Base-by-base conservation (phyloP, 371 early-diverging fungal genomes). In the Haplosporangium sp. region DNA sequence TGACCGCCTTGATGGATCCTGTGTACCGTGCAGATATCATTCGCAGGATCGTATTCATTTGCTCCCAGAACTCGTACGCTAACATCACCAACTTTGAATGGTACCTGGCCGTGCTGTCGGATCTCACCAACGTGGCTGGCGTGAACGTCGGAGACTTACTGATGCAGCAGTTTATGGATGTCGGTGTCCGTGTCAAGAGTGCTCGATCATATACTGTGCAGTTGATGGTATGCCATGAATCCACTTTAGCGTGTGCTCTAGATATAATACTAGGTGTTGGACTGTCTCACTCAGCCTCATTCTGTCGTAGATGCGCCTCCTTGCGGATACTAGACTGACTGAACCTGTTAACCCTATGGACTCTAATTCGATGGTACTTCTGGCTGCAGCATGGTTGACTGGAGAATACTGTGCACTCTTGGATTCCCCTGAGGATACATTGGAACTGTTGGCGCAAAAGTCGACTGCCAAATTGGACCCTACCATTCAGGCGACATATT, bases 21-120 rank as follows among this genome's bases (percentile, higher is more conserved):
- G 81, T 82, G 5, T 96, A 98, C 83, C 91, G 96, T 21, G 82
- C 85, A 6, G 89, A 92, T 51, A 94, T 95, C 29, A 89, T 96
- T 55, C 83, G 91, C 59, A 89, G 92, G 11, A 95, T 98, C 46
- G 62, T 97, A 4, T 81, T 80, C 48, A 92, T 97, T 76, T 95
- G 97, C 74, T 90, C 93, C 18, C 90, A 90, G 50, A 89, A 94
- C 71, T 92, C 92, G 14, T 98, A 96, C 59, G 89, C 86, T 20
- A 88, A 95, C 68, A 82, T 97, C 20, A 81, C 89, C n/a, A 93
- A 95, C 74, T 96, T 97, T 86, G 97, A 97, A 74, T 98, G 99
- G 99, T 97, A 97, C 75, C 86, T 97, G 23, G 86, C 89, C 5
- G 88, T 92, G 0, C 84, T 98, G 37, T 88, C 92, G 2, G 93